Percentiles rank a stretch among this genome's conserved stretches.
These are phyloP conservation scores for Trichoderma cornu-damae DNA, from an alignment of 2,329 filamentous ascomycete genomes.

Conservation along the genomic window DNA sequence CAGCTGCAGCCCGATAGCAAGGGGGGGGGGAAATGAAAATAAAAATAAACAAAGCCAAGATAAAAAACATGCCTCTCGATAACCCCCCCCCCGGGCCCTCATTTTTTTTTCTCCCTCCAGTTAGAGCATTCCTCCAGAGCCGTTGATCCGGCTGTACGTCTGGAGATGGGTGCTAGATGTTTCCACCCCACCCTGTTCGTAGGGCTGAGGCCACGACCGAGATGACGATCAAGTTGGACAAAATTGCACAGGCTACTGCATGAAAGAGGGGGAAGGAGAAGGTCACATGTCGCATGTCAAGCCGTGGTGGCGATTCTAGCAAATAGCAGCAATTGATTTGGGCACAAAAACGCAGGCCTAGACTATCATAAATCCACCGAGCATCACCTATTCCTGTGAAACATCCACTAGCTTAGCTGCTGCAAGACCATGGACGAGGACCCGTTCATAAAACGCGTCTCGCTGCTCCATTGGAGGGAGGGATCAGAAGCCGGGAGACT, in stretches of 20 bases:
- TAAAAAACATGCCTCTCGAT: not conserved
- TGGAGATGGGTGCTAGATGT: constrained; percentile 6
- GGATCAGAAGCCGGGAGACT: not conserved
- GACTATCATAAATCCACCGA: not conserved
- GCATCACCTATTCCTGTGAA: not conserved
- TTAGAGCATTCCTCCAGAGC: not conserved
- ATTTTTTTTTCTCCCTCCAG: too few relatives aligned
- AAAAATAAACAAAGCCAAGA: not conserved
- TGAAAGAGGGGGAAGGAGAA: not conserved
- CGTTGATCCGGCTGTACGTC: constrained; percentile 5
- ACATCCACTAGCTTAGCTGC: not conserved
- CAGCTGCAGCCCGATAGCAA: constrained; percentile 5
- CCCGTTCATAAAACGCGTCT: not conserved
- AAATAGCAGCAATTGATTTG: not conserved
- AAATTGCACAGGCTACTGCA: not conserved
- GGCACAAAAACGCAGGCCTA: not conserved
- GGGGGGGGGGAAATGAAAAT: not conserved
- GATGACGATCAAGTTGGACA: not conserved
- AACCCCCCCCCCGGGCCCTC: too few relatives aligned
- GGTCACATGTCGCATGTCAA: not conserved
- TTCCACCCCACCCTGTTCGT: not conserved
- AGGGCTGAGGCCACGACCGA: constrained; percentile 9
- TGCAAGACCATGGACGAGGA: not conserved
- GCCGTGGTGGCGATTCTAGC: not conserved
- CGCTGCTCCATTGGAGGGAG: not conserved